phyloP scores from a whole-genome alignment of 352 stramenopile genomes.

The Elongisporangium senticosum region DNA sequence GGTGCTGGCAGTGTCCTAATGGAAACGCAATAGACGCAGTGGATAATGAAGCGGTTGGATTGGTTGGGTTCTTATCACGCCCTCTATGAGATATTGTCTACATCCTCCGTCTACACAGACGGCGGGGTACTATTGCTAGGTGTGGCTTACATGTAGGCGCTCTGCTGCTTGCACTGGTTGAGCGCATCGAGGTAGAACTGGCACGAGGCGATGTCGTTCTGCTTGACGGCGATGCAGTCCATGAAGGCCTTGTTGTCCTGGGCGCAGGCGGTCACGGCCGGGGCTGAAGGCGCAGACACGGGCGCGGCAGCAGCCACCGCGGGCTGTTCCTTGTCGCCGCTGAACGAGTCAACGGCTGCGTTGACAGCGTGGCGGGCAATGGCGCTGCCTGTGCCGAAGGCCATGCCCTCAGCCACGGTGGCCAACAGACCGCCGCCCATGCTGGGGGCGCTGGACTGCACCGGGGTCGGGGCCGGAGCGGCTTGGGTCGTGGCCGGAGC shows the following conservation, averaged over 20 bases:
- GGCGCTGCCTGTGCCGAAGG: slow-evolving; percentile 94
- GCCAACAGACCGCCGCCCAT: slow-evolving; percentile 92
- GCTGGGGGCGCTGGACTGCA: slow-evolving; percentile 27
- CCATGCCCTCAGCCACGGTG: slow-evolving; percentile 95
- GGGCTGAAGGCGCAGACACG: slow-evolving; percentile 3
- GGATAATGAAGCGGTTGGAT: too few relatives aligned
- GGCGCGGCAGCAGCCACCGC: slow-evolving; percentile 10
- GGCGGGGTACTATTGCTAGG: background rate
- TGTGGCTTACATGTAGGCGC: slow-evolving; percentile 38
- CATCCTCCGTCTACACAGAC: too few relatives aligned
- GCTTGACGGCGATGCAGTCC: slow-evolving; percentile 70
- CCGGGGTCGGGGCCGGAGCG: slow-evolving; percentile 23
- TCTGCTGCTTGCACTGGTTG: slow-evolving; percentile 82
- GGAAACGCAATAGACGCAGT: too few relatives aligned
- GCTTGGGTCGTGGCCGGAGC: slow-evolving; percentile 25
- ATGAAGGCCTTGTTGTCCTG: slow-evolving; percentile 75
- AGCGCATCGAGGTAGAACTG: slow-evolving; percentile 83
- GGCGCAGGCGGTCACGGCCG: slow-evolving; percentile 29
- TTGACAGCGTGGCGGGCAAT: slow-evolving; percentile 90
- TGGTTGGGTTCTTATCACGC: too few relatives aligned
- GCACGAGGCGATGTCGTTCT: slow-evolving; percentile 74
- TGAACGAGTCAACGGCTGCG: slow-evolving; percentile 60
- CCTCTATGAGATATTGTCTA: too few relatives aligned
- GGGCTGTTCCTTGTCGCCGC: slow-evolving; percentile 31
- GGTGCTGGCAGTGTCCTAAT: too few relatives aligned